Evolutionary conservation across 371 early-diverging fungal species (phyloP), one percentile per base, ranked within the genome.

Genomic region (Syncephalastrum contaminatum): DNA sequence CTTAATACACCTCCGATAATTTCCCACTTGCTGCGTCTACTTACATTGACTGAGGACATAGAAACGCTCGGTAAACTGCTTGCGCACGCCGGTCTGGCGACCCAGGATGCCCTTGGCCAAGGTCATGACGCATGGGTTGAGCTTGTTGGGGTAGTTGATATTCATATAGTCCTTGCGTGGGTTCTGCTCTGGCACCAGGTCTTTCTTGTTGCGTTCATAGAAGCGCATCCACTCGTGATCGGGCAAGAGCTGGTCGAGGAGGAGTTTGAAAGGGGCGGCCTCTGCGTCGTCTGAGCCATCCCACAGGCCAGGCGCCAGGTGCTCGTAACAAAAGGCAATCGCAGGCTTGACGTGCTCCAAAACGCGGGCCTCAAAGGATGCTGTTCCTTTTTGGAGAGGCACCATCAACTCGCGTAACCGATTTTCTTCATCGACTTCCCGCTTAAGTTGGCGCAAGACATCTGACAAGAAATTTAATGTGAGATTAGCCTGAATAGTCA

Each of bases 111-210:
- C 79, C 47, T 73, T 71, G 10, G 66, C 52, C 7, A 75, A 43
- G 4, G 73, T 73, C 68, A 67, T 64, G 3, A 79, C 79, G 14
- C 58, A 42, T 0, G 75, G 73, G 53, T 72, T 66, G 15, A 57
- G 53, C 36, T 75, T 78, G 58, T 78, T 75, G 14, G 73, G 67
- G 59, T 75, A 78, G 19, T 75, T 73, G 46, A 78, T 75, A n/a
- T 67, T 66, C 14, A 67, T 60, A 36, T 70, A 75, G 18, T 74
- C 63, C 47, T 74, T 75, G 4, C 41, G 53, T 0, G 69, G 66
- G 36, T 64, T 53, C 12, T 65, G 50, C 50, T 74, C 75, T 25
- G 64, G 43, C 10, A 77, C 73, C 42, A 72, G 40, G 13, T 74
- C 67, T 16, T 70, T 59, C 42, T 65, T 60, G 21, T 72, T 57